phyloP scores from a whole-genome alignment of 805 yeast genomes.

The Zygosaccharomyces kombuchaensis region DNA sequence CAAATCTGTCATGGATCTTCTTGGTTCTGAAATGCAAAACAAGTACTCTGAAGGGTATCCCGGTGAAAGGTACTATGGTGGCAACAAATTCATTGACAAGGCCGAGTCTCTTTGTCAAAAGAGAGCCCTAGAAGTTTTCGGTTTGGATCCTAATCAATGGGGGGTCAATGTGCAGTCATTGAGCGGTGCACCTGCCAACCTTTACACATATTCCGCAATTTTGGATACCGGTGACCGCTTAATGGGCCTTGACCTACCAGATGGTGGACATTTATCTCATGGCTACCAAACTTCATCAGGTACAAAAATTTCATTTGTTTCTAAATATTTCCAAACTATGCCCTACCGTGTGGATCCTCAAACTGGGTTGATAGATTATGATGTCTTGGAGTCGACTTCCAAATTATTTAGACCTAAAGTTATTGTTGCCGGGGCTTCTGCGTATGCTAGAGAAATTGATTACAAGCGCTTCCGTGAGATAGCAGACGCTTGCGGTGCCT shows the following conservation, averaged over 20 bases:
- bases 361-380: slow-evolving; percentile 92
- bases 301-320: slow-evolving; percentile 84
- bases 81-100: slow-evolving; percentile 90
- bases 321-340: slow-evolving; percentile 96
- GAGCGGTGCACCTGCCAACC: slow-evolving; percentile 95
- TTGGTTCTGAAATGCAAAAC: slow-evolving; percentile 96
- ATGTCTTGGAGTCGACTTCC: slow-evolving; percentile 76
- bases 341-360: slow-evolving; percentile 85
- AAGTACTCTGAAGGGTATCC: slow-evolving; percentile 99
- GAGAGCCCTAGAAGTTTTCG: slow-evolving; percentile 84
- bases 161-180: slow-evolving; percentile 96
- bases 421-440: slow-evolving; percentile 95
- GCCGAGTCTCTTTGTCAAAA: slow-evolving; percentile 87
- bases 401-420: slow-evolving; percentile 88
- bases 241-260: slow-evolving; percentile 97
- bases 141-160: slow-evolving; percentile 76
- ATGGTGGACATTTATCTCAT: slow-evolving; percentile 96
- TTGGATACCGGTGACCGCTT: slow-evolving; percentile 86
- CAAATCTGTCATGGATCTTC: slow-evolving; percentile 85
- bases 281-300: slow-evolving; percentile 86
- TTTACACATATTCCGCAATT: slow-evolving; percentile 86
- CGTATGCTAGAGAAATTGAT: slow-evolving; percentile 87
- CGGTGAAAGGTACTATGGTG: slow-evolving; percentile 97
- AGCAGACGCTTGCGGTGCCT: slow-evolving; percentile 91
- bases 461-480: slow-evolving; percentile 86